Base-by-base conservation (phyloP, 345 rosid genomes). In the Hypericum androsaemum region DNA sequence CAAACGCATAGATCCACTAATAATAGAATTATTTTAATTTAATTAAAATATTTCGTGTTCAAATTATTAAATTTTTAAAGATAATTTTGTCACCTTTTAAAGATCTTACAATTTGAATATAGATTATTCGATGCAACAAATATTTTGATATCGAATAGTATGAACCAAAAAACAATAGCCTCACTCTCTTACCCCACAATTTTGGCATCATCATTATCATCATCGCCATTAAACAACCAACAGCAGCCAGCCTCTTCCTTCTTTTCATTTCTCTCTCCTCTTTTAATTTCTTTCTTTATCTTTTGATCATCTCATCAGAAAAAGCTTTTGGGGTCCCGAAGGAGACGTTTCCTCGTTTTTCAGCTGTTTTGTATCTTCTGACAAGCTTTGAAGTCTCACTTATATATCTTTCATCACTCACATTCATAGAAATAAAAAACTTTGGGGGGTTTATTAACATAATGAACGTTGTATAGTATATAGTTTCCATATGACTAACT, bases 341-440 rank as follows among this genome's bases (percentile, higher is more conserved):
- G 86, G 55, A 73, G 88, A 86, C 81, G 76, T 81, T 89, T 80
- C 88, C 90, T 84, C 81, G 84, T 74, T 78, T 71, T 72, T 71
- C 86, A 66, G 74, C 78, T 76, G 87, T 71, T 79, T 74, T 22
- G 32, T 22, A 4, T 77, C 72, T 70, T 71, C 79, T 75, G 80
- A 74, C 80, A 77, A 77, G 64, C 50, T 63, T 60, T 52, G 47
- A 52, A 39, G 36, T 56, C 41, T 35, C 10, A 39, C 6, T 52
- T 39, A 37, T 41, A 39, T 8, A 10, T 22, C 32, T 39, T 45
- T 59, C 12, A 35, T 51, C 43, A 42, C 47, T 55, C 9, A 7
- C 38, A 47, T 10, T 53, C 8, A 22, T 1, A 22, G 32, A 22
- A 22, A 22, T 22, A 1, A 1, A 22, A 22, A 22, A 22, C 32